Evolutionary conservation across 495 filamentous ascomycete genomes (phyloP).

Genomic region (Penicillium alfredii): DNA sequence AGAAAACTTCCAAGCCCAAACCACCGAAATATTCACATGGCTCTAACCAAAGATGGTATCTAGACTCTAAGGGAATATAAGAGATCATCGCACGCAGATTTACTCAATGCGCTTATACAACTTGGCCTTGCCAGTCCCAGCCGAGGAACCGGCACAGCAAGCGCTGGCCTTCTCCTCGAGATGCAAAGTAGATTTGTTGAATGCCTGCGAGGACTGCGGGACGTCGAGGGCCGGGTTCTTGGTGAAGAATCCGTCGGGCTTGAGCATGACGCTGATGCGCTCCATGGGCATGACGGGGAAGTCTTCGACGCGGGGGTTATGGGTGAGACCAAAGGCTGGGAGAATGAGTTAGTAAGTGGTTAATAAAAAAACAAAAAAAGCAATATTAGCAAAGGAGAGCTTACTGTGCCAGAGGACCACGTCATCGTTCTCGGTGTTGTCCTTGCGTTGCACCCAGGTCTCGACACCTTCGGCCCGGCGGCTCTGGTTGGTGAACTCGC

Average conservation of each 20-base stretch:
- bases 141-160: conserved; percentile 22
- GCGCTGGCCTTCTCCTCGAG: conserved; percentile 11
- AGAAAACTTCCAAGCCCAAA: too few species aligned
- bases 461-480: conserved; percentile 55
- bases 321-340: conserved; percentile 55
- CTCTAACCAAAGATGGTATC: too few species aligned
- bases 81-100: too few species aligned
- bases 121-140: conserved; percentile 24
- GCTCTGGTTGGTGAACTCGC: conserved; percentile 83
- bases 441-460: conserved; percentile 46
- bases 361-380: too few species aligned
- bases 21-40: too few species aligned
- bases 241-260: conserved; percentile 70
- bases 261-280: conserved; percentile 60
- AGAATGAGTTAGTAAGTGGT: background rate
- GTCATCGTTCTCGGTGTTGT: conserved; percentile 46
- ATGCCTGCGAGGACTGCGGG: conserved; percentile 42
- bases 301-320: conserved; percentile 54
- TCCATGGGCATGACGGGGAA: conserved; percentile 61
- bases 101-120: conserved; percentile 36
- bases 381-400: conserved; percentile 5
- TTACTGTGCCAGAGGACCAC: conserved; percentile 54
- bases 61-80: too few species aligned
- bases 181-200: conserved; percentile 38
- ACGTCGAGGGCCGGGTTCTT: conserved; percentile 72